Evolutionary conservation across 2,329 filamentous ascomycete genomes (phyloP).

Genomic region (Thelonectria rubi): DNA sequence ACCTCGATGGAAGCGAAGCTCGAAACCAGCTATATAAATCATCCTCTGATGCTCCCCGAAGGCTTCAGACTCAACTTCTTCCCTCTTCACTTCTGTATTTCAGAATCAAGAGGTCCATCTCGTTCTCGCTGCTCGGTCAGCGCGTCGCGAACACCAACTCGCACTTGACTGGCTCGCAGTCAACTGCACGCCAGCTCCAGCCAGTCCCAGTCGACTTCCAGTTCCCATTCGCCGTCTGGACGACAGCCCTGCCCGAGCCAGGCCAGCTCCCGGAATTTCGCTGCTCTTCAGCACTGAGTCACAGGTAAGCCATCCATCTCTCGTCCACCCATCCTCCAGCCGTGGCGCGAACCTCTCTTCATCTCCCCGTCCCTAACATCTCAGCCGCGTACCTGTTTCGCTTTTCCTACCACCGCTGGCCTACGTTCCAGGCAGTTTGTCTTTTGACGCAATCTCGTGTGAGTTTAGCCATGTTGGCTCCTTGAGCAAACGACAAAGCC

Average conservation of each 20-base stretch:
- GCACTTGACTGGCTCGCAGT: background rate
- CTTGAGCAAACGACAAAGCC: background rate
- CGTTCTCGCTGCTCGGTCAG: background rate
- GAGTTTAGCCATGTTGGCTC: background rate
- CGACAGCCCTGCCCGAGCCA: background rate
- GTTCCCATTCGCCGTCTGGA: background rate
- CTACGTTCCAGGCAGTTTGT: background rate
- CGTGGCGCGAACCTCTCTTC: background rate
- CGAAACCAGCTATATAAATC: background rate
- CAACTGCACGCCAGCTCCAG: slow-evolving; percentile 14
- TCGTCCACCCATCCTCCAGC: too few relatives aligned
- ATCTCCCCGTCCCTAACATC: background rate
- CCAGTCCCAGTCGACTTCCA: background rate
- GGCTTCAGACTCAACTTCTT: background rate
- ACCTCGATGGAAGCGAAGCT: background rate
- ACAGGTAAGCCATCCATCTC: background rate
- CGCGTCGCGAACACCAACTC: background rate
- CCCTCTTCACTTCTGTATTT: background rate
- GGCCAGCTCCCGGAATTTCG: background rate
- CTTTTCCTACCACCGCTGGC: background rate
- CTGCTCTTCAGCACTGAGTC: background rate
- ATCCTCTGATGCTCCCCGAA: background rate
- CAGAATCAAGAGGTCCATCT: background rate
- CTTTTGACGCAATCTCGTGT: background rate
- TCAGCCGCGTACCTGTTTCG: background rate